Conservation (phyloP, 306 rosid species). For the Pueraria montana region DNA sequence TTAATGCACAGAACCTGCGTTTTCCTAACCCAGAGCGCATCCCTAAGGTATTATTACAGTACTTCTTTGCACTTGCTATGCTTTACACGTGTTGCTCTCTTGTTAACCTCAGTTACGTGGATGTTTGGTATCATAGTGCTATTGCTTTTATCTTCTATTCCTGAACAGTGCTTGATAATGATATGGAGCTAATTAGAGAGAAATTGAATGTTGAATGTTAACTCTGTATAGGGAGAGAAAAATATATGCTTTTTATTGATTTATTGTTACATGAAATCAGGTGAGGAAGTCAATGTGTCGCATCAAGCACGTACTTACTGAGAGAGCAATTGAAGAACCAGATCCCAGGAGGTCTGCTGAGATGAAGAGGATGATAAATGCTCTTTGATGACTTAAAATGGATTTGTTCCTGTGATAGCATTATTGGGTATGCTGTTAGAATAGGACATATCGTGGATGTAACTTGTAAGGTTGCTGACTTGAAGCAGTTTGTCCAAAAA, state of each 20-base stretch:
- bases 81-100: background rate
- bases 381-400: conserved; percentile 61
- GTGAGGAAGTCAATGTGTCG: conserved; percentile 99
- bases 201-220: conserved; percentile 25
- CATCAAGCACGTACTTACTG: conserved; percentile 94
- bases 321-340: conserved; percentile 94
- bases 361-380: conserved; percentile 95
- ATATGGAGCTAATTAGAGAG: background rate
- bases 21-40: conserved; percentile 89
- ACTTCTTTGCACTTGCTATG: too few relatives aligned
- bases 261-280: conserved; percentile 54
- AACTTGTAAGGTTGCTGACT: conserved; percentile 32
- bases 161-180: background rate
- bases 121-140: background rate
- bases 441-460: conserved; percentile 29
- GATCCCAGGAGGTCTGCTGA: conserved; percentile 94
- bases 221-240: background rate
- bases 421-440: conserved; percentile 42
- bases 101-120: conserved; percentile 16
- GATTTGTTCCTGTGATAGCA: background rate
- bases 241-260: background rate
- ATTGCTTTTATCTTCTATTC: background rate
- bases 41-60: conserved; percentile 91
- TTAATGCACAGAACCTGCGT: conserved; percentile 84
- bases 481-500: conserved; percentile 27